Percentiles rank a stretch among this genome's conserved stretches.
Evolutionary conservation across 805 yeast genomes (phyloP).

Genomic region (Lipomyces lipofer): DNA sequence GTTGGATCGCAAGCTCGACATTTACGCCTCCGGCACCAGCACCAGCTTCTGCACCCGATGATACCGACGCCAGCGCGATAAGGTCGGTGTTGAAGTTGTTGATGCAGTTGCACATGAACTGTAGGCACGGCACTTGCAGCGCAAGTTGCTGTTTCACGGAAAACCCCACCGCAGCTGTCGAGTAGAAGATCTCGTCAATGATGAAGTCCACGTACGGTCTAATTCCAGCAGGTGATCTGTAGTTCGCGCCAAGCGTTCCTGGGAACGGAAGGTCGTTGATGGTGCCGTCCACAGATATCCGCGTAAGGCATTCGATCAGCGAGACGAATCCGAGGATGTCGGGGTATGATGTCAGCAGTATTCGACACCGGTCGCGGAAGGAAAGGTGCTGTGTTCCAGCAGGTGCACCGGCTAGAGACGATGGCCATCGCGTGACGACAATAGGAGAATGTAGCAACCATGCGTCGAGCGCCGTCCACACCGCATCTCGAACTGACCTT

Average conservation of each 20-base stretch:
- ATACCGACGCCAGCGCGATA: conserved; percentile 54
- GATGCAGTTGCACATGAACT: conserved; percentile 52
- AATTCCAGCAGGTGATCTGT: conserved; percentile 61
- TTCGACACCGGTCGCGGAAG: conserved; percentile 48
- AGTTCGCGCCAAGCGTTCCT: conserved; percentile 56
- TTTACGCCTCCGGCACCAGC: conserved; percentile 41
- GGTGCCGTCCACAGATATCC: conserved; percentile 7
- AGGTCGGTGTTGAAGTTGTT: conserved; percentile 54
- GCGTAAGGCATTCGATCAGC: conserved; percentile 49
- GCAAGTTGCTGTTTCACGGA: conserved; percentile 43
- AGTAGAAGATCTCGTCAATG: conserved; percentile 62
- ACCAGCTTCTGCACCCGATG: conserved; percentile 36
- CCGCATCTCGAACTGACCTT: conserved; percentile 45
- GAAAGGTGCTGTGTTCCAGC: conserved; percentile 40
- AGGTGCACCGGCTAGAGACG: conserved; percentile 30
- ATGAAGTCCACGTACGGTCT: conserved; percentile 80
- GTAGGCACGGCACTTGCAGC: conserved; percentile 57
- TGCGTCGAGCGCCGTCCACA: conserved; percentile 71
- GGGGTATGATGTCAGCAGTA: conserved; percentile 51
- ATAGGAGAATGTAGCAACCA: conserved; percentile 56
- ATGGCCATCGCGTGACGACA: conserved; percentile 17
- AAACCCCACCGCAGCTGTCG: conserved; percentile 45
- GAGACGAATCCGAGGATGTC: conserved; percentile 63
- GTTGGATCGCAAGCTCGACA: conserved; percentile 50
- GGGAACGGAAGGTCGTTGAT: conserved; percentile 57